These are phyloP conservation scores for Paralagenidium karlingii DNA, from an alignment of 352 stramenopile genomes.

Conservation along the genomic window DNA sequence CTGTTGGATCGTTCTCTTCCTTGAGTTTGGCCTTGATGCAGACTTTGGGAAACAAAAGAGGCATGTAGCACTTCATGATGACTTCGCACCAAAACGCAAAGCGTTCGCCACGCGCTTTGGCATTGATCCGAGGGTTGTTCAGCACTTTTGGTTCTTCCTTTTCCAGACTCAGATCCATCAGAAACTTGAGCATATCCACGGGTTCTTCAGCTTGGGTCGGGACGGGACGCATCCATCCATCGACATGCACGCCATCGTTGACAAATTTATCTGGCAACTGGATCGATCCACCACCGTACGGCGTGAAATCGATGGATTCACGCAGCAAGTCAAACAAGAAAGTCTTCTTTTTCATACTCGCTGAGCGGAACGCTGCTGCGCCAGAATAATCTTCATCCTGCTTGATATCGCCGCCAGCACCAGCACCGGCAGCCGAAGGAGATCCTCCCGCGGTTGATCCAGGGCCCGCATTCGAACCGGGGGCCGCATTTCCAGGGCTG, in stretches of 20 bases:
- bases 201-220: constrained; percentile 76
- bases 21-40: constrained; percentile 80
- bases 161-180: constrained; percentile 83
- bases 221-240: constrained; percentile 70
- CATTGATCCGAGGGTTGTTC: constrained; percentile 24
- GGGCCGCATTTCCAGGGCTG: constrained; percentile 16
- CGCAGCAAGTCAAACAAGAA: constrained; percentile 45
- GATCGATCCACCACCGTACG: constrained; percentile 73
- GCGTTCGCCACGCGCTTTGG: constrained; percentile 22
- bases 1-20: constrained; percentile 60
- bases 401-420: constrained; percentile 26
- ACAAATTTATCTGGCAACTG: constrained; percentile 66
- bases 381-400: constrained; percentile 22
- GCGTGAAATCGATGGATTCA: constrained; percentile 78
- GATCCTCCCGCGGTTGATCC: constrained; percentile 1
- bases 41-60: constrained; percentile 74
- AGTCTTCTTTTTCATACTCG: constrained; percentile 29
- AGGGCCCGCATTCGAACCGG: not conserved
- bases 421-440: not conserved
- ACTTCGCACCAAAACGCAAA: constrained; percentile 81
- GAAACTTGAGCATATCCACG: constrained; percentile 83
- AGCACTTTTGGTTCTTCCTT: constrained; percentile 36
- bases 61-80: constrained; percentile 87
- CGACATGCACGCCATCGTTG: constrained; percentile 74
- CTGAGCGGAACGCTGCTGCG: constrained; percentile 20